Base-by-base conservation (phyloP, 2,329 filamentous ascomycete species). In the Aureobasidium pullulans region DNA sequence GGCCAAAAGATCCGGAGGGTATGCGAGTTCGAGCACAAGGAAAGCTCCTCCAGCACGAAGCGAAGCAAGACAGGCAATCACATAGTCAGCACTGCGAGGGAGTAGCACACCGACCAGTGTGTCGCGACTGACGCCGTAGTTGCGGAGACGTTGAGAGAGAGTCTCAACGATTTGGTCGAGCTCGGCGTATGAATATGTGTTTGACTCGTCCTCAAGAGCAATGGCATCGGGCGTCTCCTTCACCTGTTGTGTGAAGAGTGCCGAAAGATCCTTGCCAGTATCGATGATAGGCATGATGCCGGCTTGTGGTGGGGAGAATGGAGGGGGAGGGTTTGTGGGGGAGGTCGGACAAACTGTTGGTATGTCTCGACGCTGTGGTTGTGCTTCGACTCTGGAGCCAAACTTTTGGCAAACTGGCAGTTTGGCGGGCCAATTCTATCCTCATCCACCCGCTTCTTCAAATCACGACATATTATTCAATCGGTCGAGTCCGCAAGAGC, bases 1-100 rank as follows among this genome's bases (percentile, higher is more conserved):
- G 54, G 86, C 82, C 62, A 93, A 76, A 50, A 92, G 77, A 59
- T 84, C 85, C 0, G 86, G 82, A 13, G 89, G 89, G 64, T 92
- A 92, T 3, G 89, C 89, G 50, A 90, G 78, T 73, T 93, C 89
- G 3, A 93, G 81, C 2, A 92, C 88, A 5, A 93, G 78, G 68
- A 91, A 93, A 1, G 89, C 89, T 57, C 89, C 89, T 54, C 88
- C 89, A 2, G 89, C 88, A 61, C 87, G 84, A 40, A 92, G 80
- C n/a, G 87, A 84, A 29, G 89, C 89, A 56, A 93, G 77, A 68
- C 86, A 90, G 15, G 88, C 85, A 71, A 92, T 85, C 62, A 93
- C 86, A 72, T 92, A 90, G 73, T 90, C 82, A 50, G 87, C 87
- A 70, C 87, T 89, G 58, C 88, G 84, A 59, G 84, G 85, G 68